These are phyloP conservation scores for Globisporangium echinulatum DNA, from an alignment of 352 stramenopile genomes.

Conservation along the genomic window DNA sequence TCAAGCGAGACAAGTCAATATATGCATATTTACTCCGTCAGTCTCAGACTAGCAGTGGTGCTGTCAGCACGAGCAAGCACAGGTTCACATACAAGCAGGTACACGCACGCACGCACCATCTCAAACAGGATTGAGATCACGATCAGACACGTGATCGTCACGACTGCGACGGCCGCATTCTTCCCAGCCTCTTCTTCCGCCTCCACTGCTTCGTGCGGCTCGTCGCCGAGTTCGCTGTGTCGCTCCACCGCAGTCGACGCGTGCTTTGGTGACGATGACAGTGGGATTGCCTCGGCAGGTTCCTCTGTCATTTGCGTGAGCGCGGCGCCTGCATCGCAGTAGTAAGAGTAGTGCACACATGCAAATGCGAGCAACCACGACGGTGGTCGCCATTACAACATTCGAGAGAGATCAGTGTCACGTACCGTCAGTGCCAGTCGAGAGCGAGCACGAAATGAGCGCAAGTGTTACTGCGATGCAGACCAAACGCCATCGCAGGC, in stretches of 20 bases:
- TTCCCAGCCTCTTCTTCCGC: constrained; percentile 13
- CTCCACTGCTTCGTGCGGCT: constrained; percentile 6
- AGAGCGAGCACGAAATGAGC: constrained; percentile 1
- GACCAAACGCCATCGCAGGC: not conserved
- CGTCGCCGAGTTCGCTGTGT: not conserved
- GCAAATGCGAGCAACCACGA: not conserved
- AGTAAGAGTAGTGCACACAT: not conserved
- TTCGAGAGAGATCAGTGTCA: not conserved
- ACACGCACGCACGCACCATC: constrained; percentile 14
- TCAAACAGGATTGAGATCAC: constrained; percentile 64
- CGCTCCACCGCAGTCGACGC: not conserved
- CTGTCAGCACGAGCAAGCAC: not conserved
- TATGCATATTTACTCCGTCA: too few species aligned
- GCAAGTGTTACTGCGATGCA: constrained; percentile 6
- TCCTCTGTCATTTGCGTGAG: constrained; percentile 1
- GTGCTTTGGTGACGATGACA: not conserved
- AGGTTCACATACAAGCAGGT: not conserved
- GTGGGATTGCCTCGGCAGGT: constrained; percentile 1
- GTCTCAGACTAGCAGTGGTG: not conserved
- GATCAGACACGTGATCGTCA: constrained; percentile 55
- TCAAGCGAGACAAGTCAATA: too few species aligned
- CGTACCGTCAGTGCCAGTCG: not conserved
- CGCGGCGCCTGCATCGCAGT: not conserved
- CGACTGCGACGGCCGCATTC: constrained; percentile 32
- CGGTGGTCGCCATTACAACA: too few species aligned